Conservation (phyloP, 1,139 yeast genomes). For the Blastobotrys capitulatus region DNA sequence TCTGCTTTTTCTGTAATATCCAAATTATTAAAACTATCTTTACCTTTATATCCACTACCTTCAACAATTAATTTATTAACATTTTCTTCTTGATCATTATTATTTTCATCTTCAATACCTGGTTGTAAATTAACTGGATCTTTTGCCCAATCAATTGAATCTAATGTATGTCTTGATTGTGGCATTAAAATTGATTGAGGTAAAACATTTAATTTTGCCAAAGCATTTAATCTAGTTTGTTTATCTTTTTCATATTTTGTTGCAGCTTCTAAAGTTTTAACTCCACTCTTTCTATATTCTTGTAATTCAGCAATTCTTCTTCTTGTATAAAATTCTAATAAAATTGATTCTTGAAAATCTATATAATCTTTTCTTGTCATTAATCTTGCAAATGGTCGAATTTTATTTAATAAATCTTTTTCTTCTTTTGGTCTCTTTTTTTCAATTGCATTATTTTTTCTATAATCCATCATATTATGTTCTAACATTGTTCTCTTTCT, state of each 20-base stretch:
- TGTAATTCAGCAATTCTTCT: conserved; percentile 83
- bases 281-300: conserved; percentile 88
- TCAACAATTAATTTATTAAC: neutral
- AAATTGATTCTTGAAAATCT: conserved; percentile 61
- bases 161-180: conserved; percentile 9
- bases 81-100: neutral
- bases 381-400: conserved; percentile 77
- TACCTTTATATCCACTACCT: conserved; percentile 1
- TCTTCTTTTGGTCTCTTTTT: conserved; percentile 86
- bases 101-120: neutral
- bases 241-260: conserved; percentile 84
- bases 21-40: conserved; percentile 28
- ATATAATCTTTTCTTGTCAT: conserved; percentile 79
- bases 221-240: conserved; percentile 36
- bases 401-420: conserved; percentile 65
- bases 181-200: conserved; percentile 12
- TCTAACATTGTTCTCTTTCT: conserved; percentile 75
- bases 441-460: conserved; percentile 68
- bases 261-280: conserved; percentile 80
- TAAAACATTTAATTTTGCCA: conserved; percentile 20
- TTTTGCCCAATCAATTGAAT: conserved; percentile 9
- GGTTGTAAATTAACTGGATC: neutral
- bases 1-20: conserved; percentile 85
- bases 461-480: conserved; percentile 75
- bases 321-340: conserved; percentile 74